A percentile compares a stretch with the other conserved stretches of the same genome.
phyloP scores from a whole-genome alignment of 2,329 filamentous ascomycete species.

The Rugonectria rugulosa region DNA sequence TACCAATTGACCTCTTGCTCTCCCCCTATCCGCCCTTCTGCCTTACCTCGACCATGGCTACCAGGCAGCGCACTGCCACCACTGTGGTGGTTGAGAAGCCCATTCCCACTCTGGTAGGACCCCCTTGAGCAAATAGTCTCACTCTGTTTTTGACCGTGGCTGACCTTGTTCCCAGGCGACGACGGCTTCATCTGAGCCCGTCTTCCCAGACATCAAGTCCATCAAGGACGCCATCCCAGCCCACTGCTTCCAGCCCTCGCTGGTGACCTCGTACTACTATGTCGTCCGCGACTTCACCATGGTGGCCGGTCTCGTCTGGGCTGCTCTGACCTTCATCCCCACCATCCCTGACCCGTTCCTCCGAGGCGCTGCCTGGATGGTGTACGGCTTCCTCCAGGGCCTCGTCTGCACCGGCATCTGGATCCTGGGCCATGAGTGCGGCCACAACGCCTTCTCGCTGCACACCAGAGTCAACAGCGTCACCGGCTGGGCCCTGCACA shows the following conservation, averaged over 20 bases:
- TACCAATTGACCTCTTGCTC: not conserved
- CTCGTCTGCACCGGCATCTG: conserved; percentile 73
- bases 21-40: not conserved
- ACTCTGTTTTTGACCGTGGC: not conserved
- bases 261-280: conserved; percentile 60
- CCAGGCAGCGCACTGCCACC: conserved; percentile 37
- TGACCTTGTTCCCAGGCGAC: not conserved
- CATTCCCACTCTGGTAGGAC: conserved; percentile 25
- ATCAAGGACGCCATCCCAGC: conserved; percentile 60
- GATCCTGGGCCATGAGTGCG: conserved; percentile 76
- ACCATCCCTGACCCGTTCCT: conserved; percentile 52
- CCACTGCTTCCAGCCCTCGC: conserved; percentile 67
- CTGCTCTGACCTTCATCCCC: conserved; percentile 62
- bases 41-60: conserved; percentile 29
- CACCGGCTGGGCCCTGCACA: conserved; percentile 72
- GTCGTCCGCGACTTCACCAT: conserved; percentile 63
- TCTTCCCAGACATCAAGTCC: conserved; percentile 41
- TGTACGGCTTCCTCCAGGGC: conserved; percentile 71
- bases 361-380: conserved; percentile 59
- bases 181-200: conserved; percentile 30
- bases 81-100: conserved; percentile 24
- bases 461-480: conserved; percentile 64
- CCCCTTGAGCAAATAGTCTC: conserved; percentile 23
- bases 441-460: conserved; percentile 72
- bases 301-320: conserved; percentile 56